These are phyloP conservation scores for Pugionium dolabratum DNA, from an alignment of 345 rosid genomes.

Conservation along the genomic window DNA sequence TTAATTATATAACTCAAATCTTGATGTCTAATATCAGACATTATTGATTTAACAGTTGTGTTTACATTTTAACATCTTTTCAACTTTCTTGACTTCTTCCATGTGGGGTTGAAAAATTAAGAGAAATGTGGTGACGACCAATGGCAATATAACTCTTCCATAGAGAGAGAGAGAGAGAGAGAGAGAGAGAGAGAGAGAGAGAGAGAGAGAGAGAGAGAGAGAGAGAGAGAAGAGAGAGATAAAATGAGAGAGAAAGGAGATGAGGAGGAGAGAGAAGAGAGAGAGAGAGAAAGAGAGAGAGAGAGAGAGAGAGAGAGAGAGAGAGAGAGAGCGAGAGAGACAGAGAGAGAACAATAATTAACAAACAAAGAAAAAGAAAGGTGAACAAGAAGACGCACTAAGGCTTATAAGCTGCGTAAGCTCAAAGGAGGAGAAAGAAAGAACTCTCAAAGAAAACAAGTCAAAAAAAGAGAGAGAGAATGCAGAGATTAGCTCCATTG, in stretches of 20 bases:
- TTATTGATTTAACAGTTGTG: not conserved
- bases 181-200: slow-evolving; percentile 39
- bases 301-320: slow-evolving; percentile 19
- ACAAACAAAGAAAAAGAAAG: slow-evolving; percentile 46
- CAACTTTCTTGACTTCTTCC: slow-evolving; percentile 29
- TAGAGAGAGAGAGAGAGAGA: slow-evolving; percentile 17
- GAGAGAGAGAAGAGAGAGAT: slow-evolving; percentile 19
- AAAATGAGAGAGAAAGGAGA: too few species aligned
- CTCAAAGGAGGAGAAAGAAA: slow-evolving; percentile 33
- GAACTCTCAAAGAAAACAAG: not conserved
- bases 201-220: slow-evolving; percentile 34
- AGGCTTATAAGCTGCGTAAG: slow-evolving; percentile 40
- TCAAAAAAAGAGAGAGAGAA: slow-evolving; percentile 21
- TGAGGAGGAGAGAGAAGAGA: slow-evolving; percentile 7
- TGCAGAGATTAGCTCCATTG: slow-evolving; percentile 78
- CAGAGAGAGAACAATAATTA: slow-evolving; percentile 37
- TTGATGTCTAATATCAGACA: slow-evolving; percentile 12
- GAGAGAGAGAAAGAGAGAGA: slow-evolving; percentile 19
- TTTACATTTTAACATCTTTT: slow-evolving; percentile 10
- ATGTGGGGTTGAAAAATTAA: slow-evolving; percentile 31
- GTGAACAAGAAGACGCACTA: slow-evolving; percentile 43
- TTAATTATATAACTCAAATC: slow-evolving; percentile 14
- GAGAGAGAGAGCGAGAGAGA: slow-evolving; percentile 25
- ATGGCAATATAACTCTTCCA: slow-evolving; percentile 32
- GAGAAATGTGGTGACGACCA: slow-evolving; percentile 32